Percentiles rank a stretch among this genome's conserved stretches.
These are phyloP conservation scores for Ophiocordyceps robertsii DNA, from an alignment of 2,329 filamentous ascomycete genomes.

Conservation along the genomic window DNA sequence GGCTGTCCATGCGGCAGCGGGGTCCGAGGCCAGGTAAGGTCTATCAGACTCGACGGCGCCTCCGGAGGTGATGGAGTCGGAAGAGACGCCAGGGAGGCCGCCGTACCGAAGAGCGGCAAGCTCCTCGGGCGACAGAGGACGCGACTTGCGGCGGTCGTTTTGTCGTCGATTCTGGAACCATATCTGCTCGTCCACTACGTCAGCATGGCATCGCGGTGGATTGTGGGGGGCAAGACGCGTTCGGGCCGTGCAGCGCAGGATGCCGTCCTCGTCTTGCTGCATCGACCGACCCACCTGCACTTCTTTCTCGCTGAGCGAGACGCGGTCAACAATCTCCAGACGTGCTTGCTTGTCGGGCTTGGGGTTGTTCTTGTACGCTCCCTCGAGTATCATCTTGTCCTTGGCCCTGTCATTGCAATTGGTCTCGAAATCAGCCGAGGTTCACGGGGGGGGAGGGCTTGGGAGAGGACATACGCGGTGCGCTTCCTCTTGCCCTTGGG, in stretches of 20 bases:
- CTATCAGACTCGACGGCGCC: conserved; percentile 12
- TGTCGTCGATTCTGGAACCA: conserved; percentile 97
- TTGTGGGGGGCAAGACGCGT: neutral
- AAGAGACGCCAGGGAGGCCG: conserved; percentile 36
- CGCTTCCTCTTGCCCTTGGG: conserved; percentile 50
- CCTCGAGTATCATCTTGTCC: conserved; percentile 79
- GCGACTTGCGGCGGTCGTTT: conserved; percentile 80
- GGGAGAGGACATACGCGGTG: conserved; percentile 39
- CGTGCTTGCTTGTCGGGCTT: conserved; percentile 88
- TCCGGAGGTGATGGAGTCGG: conserved; percentile 24
- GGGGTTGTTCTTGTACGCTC: conserved; percentile 70
- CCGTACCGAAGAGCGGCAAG: conserved; percentile 48
- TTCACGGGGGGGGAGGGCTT: neutral
- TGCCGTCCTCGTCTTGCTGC: neutral
- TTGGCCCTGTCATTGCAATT: conserved; percentile 46
- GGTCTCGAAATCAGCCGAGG: conserved; percentile 7
- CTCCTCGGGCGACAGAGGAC: conserved; percentile 68
- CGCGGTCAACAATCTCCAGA: conserved; percentile 69
- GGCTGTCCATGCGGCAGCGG: conserved; percentile 10
- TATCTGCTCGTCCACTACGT: conserved; percentile 44
- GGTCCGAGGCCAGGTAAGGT: conserved; percentile 13
- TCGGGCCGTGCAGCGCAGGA: neutral
- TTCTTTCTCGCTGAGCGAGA: conserved; percentile 87
- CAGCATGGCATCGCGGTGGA: neutral
- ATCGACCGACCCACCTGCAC: conserved; percentile 59